phyloP scores from a whole-genome alignment of 2,329 filamentous ascomycete genomes.

The Penicillium psychrosexuale region DNA sequence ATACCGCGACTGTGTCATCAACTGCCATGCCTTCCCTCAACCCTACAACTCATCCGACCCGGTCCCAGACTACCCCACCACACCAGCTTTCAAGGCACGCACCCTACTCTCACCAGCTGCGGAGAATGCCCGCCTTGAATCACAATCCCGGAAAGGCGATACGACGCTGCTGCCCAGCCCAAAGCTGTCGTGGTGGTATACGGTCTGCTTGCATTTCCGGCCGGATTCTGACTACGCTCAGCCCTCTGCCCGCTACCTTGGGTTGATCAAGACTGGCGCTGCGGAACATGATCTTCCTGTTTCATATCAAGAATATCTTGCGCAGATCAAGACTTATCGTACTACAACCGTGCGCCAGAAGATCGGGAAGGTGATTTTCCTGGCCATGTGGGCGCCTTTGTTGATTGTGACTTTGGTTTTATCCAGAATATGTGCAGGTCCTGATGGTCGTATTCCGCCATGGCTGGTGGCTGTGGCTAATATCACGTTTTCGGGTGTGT shows the following conservation, averaged over 20 bases:
- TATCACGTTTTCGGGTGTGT: constrained; percentile 56
- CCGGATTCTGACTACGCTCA: constrained; percentile 72
- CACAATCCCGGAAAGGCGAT: constrained; percentile 1
- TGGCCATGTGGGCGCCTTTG: constrained; percentile 57
- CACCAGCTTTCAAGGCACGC: constrained; percentile 72
- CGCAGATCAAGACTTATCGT: constrained; percentile 65
- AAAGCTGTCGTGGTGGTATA: constrained; percentile 12
- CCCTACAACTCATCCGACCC: constrained; percentile 47
- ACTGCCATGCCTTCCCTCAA: constrained; percentile 67
- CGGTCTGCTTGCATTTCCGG: constrained; percentile 50
- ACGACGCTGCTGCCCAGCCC: neutral
- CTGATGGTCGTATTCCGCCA: constrained; percentile 63
- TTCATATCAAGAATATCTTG: constrained; percentile 73
- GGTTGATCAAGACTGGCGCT: constrained; percentile 74
- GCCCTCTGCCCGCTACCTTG: constrained; percentile 77
- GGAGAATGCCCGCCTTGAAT: constrained; percentile 25
- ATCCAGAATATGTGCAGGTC: constrained; percentile 52
- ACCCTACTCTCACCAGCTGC: constrained; percentile 70
- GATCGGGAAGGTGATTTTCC: constrained; percentile 63
- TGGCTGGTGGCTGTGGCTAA: constrained; percentile 61
- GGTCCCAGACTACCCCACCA: constrained; percentile 62
- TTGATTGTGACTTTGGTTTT: constrained; percentile 54
- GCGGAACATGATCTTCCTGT: constrained; percentile 73
- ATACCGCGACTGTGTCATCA: constrained; percentile 80
- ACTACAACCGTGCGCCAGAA: constrained; percentile 65